Conservation (phyloP, 441 rosid species). For the Gossypium schwendimanii region DNA sequence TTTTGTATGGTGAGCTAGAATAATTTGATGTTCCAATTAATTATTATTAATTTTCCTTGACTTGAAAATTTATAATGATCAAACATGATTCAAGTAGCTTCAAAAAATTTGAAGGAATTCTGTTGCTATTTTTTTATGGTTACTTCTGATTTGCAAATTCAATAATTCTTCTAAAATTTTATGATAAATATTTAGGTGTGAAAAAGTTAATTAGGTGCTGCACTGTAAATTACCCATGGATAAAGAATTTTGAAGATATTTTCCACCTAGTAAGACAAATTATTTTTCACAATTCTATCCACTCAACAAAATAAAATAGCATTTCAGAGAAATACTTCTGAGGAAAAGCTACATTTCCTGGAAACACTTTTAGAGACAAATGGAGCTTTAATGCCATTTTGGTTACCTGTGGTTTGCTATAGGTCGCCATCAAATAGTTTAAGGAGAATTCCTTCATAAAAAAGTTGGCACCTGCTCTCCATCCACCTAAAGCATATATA, state of each 20-base stretch:
- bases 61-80: neutral
- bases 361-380: neutral
- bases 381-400: neutral
- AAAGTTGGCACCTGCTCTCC: conserved; percentile 51
- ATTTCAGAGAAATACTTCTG: neutral
- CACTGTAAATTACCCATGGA: neutral
- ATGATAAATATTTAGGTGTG: neutral
- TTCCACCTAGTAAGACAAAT: neutral
- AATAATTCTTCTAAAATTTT: neutral
- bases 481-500: conserved; percentile 37
- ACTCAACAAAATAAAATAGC: neutral
- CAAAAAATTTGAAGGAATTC: neutral
- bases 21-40: neutral
- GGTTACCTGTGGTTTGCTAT: conserved; percentile 62
- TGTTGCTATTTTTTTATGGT: neutral
- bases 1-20: neutral
- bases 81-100: neutral
- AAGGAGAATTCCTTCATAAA: conserved; percentile 46
- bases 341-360: neutral
- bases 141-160: neutral
- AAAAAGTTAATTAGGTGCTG: neutral
- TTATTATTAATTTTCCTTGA: neutral
- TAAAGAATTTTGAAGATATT: neutral
- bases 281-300: neutral
- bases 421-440: conserved; percentile 71